A percentile compares a stretch with the other conserved stretches of the same genome.
phyloP scores from a whole-genome alignment of 23 red algal genomes.

The Pyropia yezoensis region DNA sequence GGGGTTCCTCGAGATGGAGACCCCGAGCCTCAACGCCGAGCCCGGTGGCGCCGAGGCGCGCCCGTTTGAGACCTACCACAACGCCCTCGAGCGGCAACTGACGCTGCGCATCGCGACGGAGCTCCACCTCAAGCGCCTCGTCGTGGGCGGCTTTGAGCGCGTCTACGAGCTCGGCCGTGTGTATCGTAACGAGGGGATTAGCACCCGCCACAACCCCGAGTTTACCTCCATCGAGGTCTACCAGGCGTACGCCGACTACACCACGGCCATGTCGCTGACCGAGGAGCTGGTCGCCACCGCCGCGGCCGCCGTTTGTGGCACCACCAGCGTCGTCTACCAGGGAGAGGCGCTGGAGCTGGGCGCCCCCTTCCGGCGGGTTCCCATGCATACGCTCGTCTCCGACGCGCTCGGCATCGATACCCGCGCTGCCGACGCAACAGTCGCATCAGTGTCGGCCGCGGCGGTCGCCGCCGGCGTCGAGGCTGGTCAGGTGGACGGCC shows the following conservation, averaged over 20 bases:
- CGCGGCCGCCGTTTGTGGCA: conserved; percentile 42
- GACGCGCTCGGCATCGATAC: conserved; percentile 49
- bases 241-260: conserved; percentile 91
- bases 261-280: conserved; percentile 71
- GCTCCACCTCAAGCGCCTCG: conserved; percentile 78
- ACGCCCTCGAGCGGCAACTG: conserved; percentile 74
- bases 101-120: conserved; percentile 91
- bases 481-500: neutral
- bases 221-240: conserved; percentile 99
- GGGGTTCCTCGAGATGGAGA: conserved; percentile 95
- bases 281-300: conserved; percentile 57
- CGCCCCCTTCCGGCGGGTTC: conserved; percentile 63
- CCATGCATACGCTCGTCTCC: conserved; percentile 71
- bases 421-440: conserved; percentile 12
- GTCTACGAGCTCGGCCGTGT: conserved; percentile 93
- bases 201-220: conserved; percentile 91
- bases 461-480: conserved; percentile 15
- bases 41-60: conserved; percentile 86
- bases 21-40: conserved; percentile 69
- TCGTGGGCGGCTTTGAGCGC: conserved; percentile 93
- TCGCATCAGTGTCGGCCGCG: conserved; percentile 1
- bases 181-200: conserved; percentile 91
- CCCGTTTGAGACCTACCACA: conserved; percentile 87
- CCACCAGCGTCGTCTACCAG: conserved; percentile 51
- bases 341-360: conserved; percentile 47